Percentiles rank a stretch among this genome's conserved stretches.
These are phyloP conservation scores for Xylogone sp. DNA, from an alignment of 2,329 filamentous ascomycete species.

Conservation along the genomic window DNA sequence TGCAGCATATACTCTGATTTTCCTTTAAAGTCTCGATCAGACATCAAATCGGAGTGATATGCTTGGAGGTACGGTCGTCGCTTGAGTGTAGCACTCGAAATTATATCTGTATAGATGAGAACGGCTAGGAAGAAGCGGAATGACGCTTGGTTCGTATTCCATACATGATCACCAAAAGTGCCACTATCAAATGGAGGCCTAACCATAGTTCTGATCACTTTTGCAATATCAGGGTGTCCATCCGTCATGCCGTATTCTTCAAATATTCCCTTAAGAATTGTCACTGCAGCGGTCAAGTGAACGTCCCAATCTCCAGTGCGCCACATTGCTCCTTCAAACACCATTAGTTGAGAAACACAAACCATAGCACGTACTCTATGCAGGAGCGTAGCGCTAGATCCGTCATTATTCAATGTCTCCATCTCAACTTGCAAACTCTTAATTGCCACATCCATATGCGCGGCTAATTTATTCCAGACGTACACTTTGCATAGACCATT, in stretches of 20 bases:
- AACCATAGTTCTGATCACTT: not conserved
- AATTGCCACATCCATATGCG: too few species aligned
- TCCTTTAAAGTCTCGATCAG: not conserved
- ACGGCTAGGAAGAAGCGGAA: constrained; percentile 46
- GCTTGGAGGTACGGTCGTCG: constrained; percentile 34
- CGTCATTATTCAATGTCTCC: too few species aligned
- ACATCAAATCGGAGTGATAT: constrained; percentile 39
- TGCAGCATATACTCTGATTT: constrained; percentile 28
- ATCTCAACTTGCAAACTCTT: too few species aligned
- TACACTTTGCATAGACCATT: too few species aligned
- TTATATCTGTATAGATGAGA: constrained; percentile 44
- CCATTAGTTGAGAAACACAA: constrained; percentile 46
- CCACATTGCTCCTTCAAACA: constrained; percentile 45
- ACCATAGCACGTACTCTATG: constrained; percentile 27
- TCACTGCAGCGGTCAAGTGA: constrained; percentile 45
- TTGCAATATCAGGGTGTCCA: not conserved
- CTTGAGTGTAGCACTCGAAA: constrained; percentile 43
- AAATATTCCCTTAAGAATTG: constrained; percentile 39
- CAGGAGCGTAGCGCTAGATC: too few species aligned
- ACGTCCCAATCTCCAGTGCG: constrained; percentile 43
- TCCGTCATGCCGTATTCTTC: constrained; percentile 1
- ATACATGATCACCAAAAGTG: constrained; percentile 13
- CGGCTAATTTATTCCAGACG: too few species aligned
- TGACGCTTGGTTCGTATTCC: constrained; percentile 41
- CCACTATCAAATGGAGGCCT: not conserved